Conservation (phyloP, 1,139 yeast genomes). For the Yamadazyma dushanensis region DNA sequence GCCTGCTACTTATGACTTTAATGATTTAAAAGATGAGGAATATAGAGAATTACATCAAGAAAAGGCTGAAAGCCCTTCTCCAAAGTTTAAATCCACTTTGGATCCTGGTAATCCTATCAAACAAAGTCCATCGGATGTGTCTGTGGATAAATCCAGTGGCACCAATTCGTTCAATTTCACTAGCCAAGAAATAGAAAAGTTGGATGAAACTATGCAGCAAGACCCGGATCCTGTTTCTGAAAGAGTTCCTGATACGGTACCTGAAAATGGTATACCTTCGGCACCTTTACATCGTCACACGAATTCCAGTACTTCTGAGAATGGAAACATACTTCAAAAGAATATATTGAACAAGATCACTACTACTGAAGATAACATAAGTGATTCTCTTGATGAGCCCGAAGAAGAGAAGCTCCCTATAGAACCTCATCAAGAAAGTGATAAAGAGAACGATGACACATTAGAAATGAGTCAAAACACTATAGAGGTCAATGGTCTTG, state of each 20-base stretch:
- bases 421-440: slow-evolving; percentile 1
- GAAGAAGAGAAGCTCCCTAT: not conserved
- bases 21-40: slow-evolving; percentile 38
- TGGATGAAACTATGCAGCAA: too few relatives aligned
- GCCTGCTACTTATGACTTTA: slow-evolving; percentile 62
- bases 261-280: too few relatives aligned
- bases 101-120: slow-evolving; percentile 36
- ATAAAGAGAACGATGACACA: slow-evolving; percentile 10
- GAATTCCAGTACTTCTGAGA: slow-evolving; percentile 11
- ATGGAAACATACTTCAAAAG: slow-evolving; percentile 19
- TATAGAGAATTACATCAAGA: slow-evolving; percentile 14
- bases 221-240: too few relatives aligned
- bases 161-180: slow-evolving; percentile 3
- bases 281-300: slow-evolving; percentile 6
- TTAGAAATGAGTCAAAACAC: slow-evolving; percentile 9
- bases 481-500: slow-evolving; percentile 1
- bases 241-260: too few relatives aligned
- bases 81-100: slow-evolving; percentile 23
- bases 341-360: slow-evolving; percentile 32
- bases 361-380: slow-evolving; percentile 25
- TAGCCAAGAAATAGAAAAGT: not conserved
- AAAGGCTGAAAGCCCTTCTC: slow-evolving; percentile 10
- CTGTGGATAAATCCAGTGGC: not conserved
- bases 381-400: not conserved
- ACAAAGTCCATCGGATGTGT: not conserved